These are phyloP conservation scores for Coffea canephora DNA, from an alignment of 257 asterid species.

Conservation along the genomic window DNA sequence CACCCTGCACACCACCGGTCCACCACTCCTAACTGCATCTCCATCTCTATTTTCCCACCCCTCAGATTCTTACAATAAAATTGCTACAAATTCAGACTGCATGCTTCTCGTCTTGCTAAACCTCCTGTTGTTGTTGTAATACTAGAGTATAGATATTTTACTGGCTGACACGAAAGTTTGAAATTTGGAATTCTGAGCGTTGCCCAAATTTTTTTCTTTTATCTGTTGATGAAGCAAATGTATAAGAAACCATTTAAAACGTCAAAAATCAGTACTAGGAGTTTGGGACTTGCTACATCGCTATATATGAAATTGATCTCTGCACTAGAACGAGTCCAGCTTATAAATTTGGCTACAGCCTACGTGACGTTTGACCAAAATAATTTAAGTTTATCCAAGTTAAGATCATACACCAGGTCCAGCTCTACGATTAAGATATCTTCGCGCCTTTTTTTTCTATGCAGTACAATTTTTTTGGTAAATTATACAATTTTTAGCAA, in stretches of 20 bases:
- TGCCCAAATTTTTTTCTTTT: not conserved
- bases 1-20: not conserved
- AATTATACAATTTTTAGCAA: too few relatives aligned
- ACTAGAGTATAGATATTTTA: too few relatives aligned
- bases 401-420: not conserved
- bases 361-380: not conserved
- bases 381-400: not conserved
- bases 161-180: not conserved
- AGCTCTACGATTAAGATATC: not conserved
- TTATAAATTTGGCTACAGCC: not conserved
- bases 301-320: too few relatives aligned
- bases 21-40: not conserved
- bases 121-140: not conserved
- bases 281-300: not conserved
- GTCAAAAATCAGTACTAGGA: not conserved
- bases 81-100: not conserved
- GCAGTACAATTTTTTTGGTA: too few relatives aligned
- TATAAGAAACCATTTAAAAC: too few relatives aligned
- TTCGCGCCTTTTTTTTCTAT: too few relatives aligned
- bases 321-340: too few relatives aligned
- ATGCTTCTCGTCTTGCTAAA: not conserved
- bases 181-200: not conserved
- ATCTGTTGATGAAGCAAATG: too few relatives aligned
- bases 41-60: slow-evolving; percentile 4
- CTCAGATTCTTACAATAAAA: not conserved